These are phyloP conservation scores for Phoma sp. DNA, from an alignment of 2,329 filamentous ascomycete genomes.

Conservation along the genomic window DNA sequence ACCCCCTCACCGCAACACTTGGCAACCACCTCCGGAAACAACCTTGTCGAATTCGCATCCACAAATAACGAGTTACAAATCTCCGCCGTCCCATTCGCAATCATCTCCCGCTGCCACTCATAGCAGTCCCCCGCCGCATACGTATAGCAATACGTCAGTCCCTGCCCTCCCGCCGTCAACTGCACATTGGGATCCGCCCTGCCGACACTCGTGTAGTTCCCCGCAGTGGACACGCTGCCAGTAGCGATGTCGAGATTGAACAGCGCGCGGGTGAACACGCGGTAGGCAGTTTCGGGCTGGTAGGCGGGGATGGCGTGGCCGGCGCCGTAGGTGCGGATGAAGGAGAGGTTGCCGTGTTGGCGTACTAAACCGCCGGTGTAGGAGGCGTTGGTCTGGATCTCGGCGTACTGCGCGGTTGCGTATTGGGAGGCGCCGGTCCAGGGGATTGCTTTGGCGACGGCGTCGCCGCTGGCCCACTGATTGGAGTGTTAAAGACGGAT, in stretches of 20 bases:
- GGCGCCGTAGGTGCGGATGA: slow-evolving; percentile 46
- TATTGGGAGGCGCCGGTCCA: slow-evolving; percentile 37
- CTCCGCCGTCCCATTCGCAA: slow-evolving; percentile 20
- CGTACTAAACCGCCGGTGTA: slow-evolving; percentile 53
- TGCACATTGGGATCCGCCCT: slow-evolving; percentile 22
- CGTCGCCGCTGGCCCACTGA: slow-evolving; percentile 49
- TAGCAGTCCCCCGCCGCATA: slow-evolving; percentile 23
- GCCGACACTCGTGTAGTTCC: slow-evolving; percentile 20
- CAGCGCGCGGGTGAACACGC: slow-evolving; percentile 57
- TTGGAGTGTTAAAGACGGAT: slow-evolving; percentile 26
- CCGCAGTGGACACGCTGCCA: slow-evolving; percentile 33
- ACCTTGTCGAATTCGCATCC: slow-evolving; percentile 23
- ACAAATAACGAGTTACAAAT: slow-evolving; percentile 29
- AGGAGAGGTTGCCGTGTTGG: slow-evolving; percentile 47
- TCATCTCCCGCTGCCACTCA: slow-evolving; percentile 18
- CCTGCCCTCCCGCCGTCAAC: slow-evolving; percentile 11
- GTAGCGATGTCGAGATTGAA: slow-evolving; percentile 54
- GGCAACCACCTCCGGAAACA: slow-evolving; percentile 28
- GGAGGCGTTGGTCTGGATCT: slow-evolving; percentile 44
- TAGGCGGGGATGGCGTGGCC: slow-evolving; percentile 51
- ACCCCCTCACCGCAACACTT: slow-evolving; percentile 16
- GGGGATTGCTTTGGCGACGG: slow-evolving; percentile 47
- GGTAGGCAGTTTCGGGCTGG: slow-evolving; percentile 56
- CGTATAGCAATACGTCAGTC: slow-evolving; percentile 25
- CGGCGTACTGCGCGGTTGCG: slow-evolving; percentile 36